A percentile compares a stretch with the other conserved stretches of the same genome.
These are phyloP conservation scores for Diospyros kaki DNA, from an alignment of 148 eudicot genomes.

Conservation along the genomic window DNA sequence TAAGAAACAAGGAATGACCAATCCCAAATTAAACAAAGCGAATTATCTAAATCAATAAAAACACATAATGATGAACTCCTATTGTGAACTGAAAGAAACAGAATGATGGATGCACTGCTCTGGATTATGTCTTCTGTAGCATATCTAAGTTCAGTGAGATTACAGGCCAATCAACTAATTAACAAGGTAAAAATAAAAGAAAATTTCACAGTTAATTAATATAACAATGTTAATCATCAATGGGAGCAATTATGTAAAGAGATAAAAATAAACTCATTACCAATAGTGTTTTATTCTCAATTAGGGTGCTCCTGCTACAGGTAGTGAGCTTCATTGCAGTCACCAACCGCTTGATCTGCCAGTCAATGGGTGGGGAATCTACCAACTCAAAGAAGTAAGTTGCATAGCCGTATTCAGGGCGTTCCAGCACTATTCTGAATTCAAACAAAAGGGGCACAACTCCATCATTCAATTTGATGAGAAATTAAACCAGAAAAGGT, in stretches of 20 bases:
- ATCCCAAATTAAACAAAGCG: background rate
- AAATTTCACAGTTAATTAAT: background rate
- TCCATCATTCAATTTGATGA: background rate
- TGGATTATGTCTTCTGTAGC: background rate
- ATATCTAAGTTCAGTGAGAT: background rate
- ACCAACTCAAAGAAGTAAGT: constrained; percentile 73
- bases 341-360: constrained; percentile 94
- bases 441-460: constrained; percentile 3
- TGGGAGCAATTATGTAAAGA: constrained; percentile 3
- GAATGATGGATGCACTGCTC: background rate
- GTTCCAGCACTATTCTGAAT: constrained; percentile 95
- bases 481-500: background rate
- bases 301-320: constrained; percentile 66
- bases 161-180: constrained; percentile 3
- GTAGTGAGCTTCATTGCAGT: constrained; percentile 84
- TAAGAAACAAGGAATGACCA: background rate
- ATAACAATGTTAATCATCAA: background rate
- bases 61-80: background rate
- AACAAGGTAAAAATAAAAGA: background rate
- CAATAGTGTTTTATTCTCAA: constrained; percentile 77
- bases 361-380: constrained; percentile 50
- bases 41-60: background rate
- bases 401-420: constrained; percentile 98
- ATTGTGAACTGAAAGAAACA: background rate
- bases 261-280: constrained; percentile 30